These are phyloP conservation scores for Alnus glutinosa DNA, from an alignment of 306 rosid genomes.

Conservation along the genomic window DNA sequence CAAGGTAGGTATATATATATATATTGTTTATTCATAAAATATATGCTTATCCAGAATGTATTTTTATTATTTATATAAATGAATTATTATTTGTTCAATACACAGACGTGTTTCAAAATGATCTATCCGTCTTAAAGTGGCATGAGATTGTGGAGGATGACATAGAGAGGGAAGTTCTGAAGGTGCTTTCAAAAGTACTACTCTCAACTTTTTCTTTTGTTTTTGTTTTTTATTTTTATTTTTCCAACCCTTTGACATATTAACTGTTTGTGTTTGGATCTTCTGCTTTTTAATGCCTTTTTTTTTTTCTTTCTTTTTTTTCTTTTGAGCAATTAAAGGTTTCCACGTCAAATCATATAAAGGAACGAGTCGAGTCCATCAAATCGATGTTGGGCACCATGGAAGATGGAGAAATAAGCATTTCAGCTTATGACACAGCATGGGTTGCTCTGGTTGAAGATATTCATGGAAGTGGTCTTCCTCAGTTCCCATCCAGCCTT, in stretches of 20 bases:
- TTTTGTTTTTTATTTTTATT: not conserved
- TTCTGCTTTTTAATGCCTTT: not conserved
- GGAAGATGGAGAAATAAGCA: constrained; percentile 79
- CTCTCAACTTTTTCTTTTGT: constrained; percentile 19
- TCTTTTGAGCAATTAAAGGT: constrained; percentile 16
- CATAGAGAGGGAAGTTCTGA: constrained; percentile 45
- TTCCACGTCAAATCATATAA: constrained; percentile 39
- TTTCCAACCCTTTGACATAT: too few relatives aligned
- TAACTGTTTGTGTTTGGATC: too few relatives aligned
- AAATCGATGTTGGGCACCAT: constrained; percentile 56
- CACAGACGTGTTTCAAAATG: constrained; percentile 52
- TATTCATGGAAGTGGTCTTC: constrained; percentile 47
- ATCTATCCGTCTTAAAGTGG: constrained; percentile 69
- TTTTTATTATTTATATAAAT: not conserved
- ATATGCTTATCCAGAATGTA: not conserved
- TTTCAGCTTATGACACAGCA: constrained; percentile 95
- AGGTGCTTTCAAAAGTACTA: constrained; percentile 31
- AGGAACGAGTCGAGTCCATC: constrained; percentile 39
- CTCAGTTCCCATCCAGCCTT: constrained; percentile 74
- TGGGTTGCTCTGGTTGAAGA: constrained; percentile 84
- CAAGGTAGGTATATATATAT: constrained; percentile 42
- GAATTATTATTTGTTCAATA: constrained; percentile 18
- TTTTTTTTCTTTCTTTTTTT: not conserved
- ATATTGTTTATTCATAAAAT: too few relatives aligned
- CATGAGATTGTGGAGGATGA: constrained; percentile 63